These are phyloP conservation scores for Mixia osmundae DNA, from an alignment of 1,284 basidiomycete genomes.

Conservation along the genomic window DNA sequence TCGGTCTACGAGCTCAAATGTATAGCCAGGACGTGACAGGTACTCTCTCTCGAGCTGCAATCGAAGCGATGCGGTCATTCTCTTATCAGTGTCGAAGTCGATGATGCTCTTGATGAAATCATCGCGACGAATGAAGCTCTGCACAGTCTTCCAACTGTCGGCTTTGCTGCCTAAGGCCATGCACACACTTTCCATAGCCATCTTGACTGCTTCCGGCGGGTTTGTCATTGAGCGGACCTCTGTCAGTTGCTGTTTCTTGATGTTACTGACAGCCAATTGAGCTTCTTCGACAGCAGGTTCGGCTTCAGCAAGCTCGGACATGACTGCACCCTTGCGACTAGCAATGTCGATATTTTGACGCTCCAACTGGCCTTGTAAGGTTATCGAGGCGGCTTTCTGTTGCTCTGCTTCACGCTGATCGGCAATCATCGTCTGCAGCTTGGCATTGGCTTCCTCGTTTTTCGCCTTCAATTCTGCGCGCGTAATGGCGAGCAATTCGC, in stretches of 20 bases:
- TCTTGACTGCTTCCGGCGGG: constrained; percentile 88
- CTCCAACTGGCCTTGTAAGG: constrained; percentile 79
- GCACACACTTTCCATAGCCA: constrained; percentile 98
- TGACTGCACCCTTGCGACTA: constrained; percentile 65
- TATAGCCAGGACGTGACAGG: constrained; percentile 71
- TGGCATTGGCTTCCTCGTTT: constrained; percentile 84
- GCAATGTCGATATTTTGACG: constrained; percentile 77
- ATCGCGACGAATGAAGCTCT: constrained; percentile 85
- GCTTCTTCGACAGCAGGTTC: constrained; percentile 93
- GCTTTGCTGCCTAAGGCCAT: constrained; percentile 92
- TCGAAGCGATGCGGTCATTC: constrained; percentile 72
- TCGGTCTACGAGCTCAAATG: constrained; percentile 83
- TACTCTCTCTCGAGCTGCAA: constrained; percentile 88
- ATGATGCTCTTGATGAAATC: constrained; percentile 95
- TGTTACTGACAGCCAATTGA: constrained; percentile 82
- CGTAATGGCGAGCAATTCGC: constrained; percentile 86
- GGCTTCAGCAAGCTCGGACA: constrained; percentile 87
- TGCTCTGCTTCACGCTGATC: constrained; percentile 97
- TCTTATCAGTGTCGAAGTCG: constrained; percentile 77
- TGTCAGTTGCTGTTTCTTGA: constrained; percentile 87
- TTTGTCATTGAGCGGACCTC: constrained; percentile 98
- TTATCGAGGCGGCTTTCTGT: constrained; percentile 86
- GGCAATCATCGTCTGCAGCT: constrained; percentile 89
- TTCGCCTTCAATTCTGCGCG: constrained; percentile 79
- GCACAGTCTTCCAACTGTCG: constrained; percentile 89